Conservation (phyloP, 2,329 filamentous ascomycete genomes). For the Diaporthe sp. region DNA sequence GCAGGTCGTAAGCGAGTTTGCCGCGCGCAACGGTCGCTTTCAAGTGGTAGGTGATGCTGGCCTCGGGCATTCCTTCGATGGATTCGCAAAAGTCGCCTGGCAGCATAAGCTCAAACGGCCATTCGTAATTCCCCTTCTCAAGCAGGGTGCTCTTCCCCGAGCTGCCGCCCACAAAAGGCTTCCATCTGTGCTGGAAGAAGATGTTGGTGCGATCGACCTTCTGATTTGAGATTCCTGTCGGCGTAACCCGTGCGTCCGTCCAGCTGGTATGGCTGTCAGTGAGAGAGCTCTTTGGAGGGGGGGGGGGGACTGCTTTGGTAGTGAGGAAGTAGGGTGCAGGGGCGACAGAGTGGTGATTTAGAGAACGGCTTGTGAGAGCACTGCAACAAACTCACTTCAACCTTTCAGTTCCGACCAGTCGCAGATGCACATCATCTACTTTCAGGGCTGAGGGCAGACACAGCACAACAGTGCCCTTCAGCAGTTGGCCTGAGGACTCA, state of each 20-base stretch:
- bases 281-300: background rate
- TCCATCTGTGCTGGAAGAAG: slow-evolving; percentile 79
- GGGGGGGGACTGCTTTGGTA: background rate
- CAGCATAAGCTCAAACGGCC: slow-evolving; percentile 82
- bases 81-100: slow-evolving; percentile 84
- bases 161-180: slow-evolving; percentile 71
- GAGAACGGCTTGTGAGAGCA: background rate
- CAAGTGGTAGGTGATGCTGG: slow-evolving; percentile 89
- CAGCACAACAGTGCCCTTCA: slow-evolving; percentile 81
- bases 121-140: slow-evolving; percentile 84
- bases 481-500: slow-evolving; percentile 80
- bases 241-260: slow-evolving; percentile 65
- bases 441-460: slow-evolving; percentile 78
- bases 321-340: background rate
- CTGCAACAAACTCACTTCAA: slow-evolving; percentile 69
- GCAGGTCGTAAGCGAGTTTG: slow-evolving; percentile 89
- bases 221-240: slow-evolving; percentile 70
- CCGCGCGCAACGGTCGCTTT: slow-evolving; percentile 91
- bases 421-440: slow-evolving; percentile 80
- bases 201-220: slow-evolving; percentile 70
- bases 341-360: background rate
- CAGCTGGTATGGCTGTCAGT: slow-evolving; percentile 55
- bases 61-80: slow-evolving; percentile 88
- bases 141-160: slow-evolving; percentile 72
- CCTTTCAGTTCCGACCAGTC: slow-evolving; percentile 78